A percentile compares a stretch with the other conserved stretches of the same genome.
Conservation (phyloP, 176 grass and related monocot species). For the Carex scoparia region DNA sequence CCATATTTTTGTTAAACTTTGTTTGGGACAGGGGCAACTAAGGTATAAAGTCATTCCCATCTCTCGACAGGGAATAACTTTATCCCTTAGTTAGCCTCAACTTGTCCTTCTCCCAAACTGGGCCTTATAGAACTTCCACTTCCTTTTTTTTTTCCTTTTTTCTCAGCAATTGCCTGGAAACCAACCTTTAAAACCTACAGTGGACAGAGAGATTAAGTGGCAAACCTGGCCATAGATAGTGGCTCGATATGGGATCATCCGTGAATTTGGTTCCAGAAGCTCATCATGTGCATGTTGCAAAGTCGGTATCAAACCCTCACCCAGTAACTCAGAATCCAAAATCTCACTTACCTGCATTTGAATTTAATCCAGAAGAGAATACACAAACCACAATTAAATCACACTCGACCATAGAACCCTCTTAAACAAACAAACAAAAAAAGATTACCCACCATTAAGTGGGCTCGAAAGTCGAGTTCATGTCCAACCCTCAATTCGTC, state of each 20-base stretch:
- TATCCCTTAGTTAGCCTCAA: no score
- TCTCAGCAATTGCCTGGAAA: background rate
- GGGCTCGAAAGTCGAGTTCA: constrained; percentile 58
- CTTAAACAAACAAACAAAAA: constrained; percentile 11
- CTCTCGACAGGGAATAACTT: background rate
- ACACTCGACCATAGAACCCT: background rate
- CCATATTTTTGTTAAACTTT: background rate
- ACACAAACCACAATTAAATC: background rate
- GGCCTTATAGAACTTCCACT: no score
- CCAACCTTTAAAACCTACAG: background rate
- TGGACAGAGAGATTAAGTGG: constrained; percentile 4
- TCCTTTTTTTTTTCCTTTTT: background rate
- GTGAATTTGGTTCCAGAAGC: constrained; percentile 59
- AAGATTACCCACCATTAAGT: constrained; percentile 48
- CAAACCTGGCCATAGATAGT: constrained; percentile 69
- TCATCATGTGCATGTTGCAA: constrained; percentile 87
- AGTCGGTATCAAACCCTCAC: constrained; percentile 94
- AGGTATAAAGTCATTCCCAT: no score
- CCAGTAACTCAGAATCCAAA: constrained; percentile 86
- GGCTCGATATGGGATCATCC: constrained; percentile 68
- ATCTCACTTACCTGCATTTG: constrained; percentile 84
- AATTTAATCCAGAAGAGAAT: background rate
- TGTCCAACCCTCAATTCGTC: constrained; percentile 60
- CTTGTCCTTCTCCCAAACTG: no score
- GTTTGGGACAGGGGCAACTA: no score